Conservation (phyloP, 176 grass and related monocot genomes). For the Musa beccarii region DNA sequence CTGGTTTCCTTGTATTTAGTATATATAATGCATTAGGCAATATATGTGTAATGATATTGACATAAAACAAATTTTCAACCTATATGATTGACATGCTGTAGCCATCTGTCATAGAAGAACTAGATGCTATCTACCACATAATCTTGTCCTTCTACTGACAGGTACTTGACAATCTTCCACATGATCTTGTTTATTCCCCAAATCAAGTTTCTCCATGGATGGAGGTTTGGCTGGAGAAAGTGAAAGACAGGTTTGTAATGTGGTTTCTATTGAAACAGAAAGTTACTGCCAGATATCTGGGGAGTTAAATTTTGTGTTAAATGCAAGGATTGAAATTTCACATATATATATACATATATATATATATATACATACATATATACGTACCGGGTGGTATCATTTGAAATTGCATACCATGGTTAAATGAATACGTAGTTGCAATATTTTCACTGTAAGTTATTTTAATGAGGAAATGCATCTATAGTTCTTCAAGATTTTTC, state of each 20-base stretch:
- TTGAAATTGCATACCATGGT: no score
- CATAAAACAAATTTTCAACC: no score
- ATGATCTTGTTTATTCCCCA: slow-evolving; percentile 92
- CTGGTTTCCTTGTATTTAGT: no score
- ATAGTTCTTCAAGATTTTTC: neutral
- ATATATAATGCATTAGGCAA: no score
- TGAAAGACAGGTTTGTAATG: slow-evolving; percentile 47
- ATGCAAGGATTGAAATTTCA: no score
- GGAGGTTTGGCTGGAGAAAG: slow-evolving; percentile 94
- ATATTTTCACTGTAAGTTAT: neutral
- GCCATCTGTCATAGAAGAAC: neutral
- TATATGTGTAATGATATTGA: no score
- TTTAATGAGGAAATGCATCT: neutral
- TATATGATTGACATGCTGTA: no score
- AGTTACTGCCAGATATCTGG: neutral
- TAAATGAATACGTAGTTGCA: neutral
- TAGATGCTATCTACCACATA: neutral
- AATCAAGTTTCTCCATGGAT: slow-evolving; percentile 85
- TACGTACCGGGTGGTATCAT: no score
- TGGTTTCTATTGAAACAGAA: neutral
- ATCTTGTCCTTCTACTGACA: slow-evolving; percentile 26
- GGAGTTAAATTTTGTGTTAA: neutral
- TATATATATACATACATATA: no score
- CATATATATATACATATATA: no score
- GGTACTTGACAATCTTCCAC: slow-evolving; percentile 98